phyloP scores from a whole-genome alignment of 345 rosid species.

The Acer yangbiense region DNA sequence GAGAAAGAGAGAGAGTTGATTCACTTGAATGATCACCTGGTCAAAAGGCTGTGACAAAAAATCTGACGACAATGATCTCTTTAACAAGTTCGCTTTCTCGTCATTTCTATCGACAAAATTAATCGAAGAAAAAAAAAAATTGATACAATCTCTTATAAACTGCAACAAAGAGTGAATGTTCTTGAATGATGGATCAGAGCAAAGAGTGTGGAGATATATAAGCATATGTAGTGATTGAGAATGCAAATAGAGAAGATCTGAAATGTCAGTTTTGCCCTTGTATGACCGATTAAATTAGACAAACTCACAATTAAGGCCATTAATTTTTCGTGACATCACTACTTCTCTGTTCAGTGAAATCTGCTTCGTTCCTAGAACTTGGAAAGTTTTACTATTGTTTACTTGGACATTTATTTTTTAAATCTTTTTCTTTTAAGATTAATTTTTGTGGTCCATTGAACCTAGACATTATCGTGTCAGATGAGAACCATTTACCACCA shows the following conservation, averaged over 20 bases:
- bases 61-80: background rate
- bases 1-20: background rate
- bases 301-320: no score
- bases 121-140: background rate
- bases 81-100: background rate
- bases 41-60: background rate
- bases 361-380: no score
- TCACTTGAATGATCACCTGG: background rate
- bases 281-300: no score
- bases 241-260: background rate
- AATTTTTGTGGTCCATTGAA: no score
- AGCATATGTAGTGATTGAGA: background rate
- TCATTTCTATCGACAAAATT: background rate
- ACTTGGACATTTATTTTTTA: background rate
- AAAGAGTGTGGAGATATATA: background rate
- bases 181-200: background rate
- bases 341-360: background rate
- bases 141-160: background rate
- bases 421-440: no score
- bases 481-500: no score
- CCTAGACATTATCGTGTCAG: no score
- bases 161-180: background rate
- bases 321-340: background rate
- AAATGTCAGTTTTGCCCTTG: background rate
- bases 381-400: no score